These are phyloP conservation scores for Lotmaria passim DNA, from an alignment of 208 protist species.

Conservation along the genomic window DNA sequence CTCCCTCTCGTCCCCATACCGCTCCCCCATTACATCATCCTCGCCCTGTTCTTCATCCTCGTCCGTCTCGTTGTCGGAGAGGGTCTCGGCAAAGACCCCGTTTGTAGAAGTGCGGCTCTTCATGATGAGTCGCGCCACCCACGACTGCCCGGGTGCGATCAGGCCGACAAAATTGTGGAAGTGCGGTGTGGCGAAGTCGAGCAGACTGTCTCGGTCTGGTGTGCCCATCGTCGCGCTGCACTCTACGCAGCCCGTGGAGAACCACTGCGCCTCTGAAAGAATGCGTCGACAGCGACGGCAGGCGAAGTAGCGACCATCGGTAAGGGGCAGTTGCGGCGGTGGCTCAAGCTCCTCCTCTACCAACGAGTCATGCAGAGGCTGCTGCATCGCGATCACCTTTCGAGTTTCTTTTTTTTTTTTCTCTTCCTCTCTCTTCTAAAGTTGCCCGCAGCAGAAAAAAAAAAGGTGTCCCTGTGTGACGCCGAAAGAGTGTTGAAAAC, in stretches of 20 bases:
- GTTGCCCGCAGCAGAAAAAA: no score
- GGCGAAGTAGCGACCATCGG: slow-evolving; percentile 70
- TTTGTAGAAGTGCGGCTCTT: slow-evolving; percentile 43
- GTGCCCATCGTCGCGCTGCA: slow-evolving; percentile 70
- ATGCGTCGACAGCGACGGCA: slow-evolving; percentile 83
- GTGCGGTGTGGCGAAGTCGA: slow-evolving; percentile 76
- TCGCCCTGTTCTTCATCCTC: slow-evolving; percentile 34
- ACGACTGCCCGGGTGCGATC: slow-evolving; percentile 81
- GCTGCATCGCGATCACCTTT: slow-evolving; percentile 3
- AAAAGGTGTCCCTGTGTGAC: no score
- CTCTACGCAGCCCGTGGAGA: slow-evolving; percentile 68
- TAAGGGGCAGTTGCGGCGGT: slow-evolving; percentile 81
- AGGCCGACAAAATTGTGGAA: slow-evolving; percentile 89
- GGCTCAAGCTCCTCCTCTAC: slow-evolving; percentile 36
- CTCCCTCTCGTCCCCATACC: background rate
- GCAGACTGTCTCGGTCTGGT: slow-evolving; percentile 55
- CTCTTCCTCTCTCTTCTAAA: background rate
- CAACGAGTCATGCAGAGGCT: background rate
- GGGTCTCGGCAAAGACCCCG: slow-evolving; percentile 76
- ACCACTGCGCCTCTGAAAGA: slow-evolving; percentile 78
- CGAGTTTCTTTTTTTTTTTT: background rate
- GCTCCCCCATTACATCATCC: slow-evolving; percentile 1
- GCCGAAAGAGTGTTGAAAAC: no score
- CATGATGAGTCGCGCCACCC: slow-evolving; percentile 85
- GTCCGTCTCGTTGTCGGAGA: slow-evolving; percentile 59